Base-by-base conservation (phyloP, 352 stramenopile genomes). In the Pythium periplocum region DNA sequence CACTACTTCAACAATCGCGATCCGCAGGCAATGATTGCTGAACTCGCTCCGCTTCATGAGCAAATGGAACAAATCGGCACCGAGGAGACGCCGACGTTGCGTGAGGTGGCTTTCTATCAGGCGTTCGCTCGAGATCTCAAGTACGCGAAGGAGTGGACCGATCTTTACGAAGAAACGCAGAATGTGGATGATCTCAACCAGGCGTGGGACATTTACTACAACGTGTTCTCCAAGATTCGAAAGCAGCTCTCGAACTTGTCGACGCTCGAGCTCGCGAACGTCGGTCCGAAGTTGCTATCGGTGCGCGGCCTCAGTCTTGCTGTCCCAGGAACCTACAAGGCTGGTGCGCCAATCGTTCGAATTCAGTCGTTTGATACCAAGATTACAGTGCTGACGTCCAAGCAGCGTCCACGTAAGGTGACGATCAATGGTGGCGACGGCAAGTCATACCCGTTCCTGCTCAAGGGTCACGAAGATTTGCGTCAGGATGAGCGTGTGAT, bases 381-480 rank as follows among this genome's bases (percentile, higher is more conserved):
- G 61, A 83, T 99, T 45, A 93, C 96, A 4, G 96, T 99, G 4
- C 90, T 99, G 36, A 97, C 95, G 32, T 99, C 93, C 38, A 99
- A 99, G 75, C 98, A 99, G 75, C 87, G 97, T 34, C 98, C 98
- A 4, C 84, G 98, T 38, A 98, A 98, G 69, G 97, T 99, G 11
- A 95, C 86, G n/a, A 97, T 99, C 53, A 75, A 95, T 41, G 98
- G 98, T 36, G 98, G 92, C 65, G 96, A 99, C 68, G 98, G 97
- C 12, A 96, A 98, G 55, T 82, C 98, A 51, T 99, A 99, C 73
- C 84, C 97, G 33, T 99, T 99, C 73, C 65, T 99, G 48, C 86
- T 99, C 9, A 99, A 99, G 78, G 98, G 97, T 4, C 97, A 99
- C 69, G 98, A 99, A 73, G 98, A 99, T 85, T 74, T 99, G 46